phyloP scores from a whole-genome alignment of 1,284 basidiomycete genomes.

The Boletus hoseneyae region DNA sequence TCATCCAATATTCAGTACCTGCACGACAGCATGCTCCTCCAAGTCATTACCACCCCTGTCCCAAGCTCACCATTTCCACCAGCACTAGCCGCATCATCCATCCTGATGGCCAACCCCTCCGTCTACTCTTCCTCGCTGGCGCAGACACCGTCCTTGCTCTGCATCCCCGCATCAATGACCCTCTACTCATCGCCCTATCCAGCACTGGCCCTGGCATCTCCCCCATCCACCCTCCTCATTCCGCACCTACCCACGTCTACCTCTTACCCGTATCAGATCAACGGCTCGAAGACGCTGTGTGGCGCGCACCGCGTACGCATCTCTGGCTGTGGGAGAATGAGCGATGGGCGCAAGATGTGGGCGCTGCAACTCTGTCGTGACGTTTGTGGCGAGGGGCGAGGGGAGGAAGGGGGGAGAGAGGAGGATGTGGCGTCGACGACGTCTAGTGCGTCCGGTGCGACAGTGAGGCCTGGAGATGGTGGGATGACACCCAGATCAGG shows the following conservation, averaged over 20 bases:
- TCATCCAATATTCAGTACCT: too few relatives aligned
- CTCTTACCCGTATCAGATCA: slow-evolving; percentile 44
- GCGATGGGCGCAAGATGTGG: slow-evolving; percentile 39
- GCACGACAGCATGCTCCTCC: too few relatives aligned
- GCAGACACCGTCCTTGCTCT: slow-evolving; percentile 42
- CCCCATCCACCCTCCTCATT: slow-evolving; percentile 9
- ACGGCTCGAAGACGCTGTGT: slow-evolving; percentile 60
- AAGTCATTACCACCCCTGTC: too few relatives aligned
- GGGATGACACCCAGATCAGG: too few relatives aligned
- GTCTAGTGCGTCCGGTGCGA: slow-evolving; percentile 28
- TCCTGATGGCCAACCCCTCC: slow-evolving; percentile 52
- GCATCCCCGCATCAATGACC: neutral
- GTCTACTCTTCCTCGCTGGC: slow-evolving; percentile 53
- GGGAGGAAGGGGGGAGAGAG: neutral
- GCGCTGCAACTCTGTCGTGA: slow-evolving; percentile 13
- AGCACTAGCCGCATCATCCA: too few relatives aligned
- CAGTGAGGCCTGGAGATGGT: too few relatives aligned
- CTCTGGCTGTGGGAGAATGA: slow-evolving; percentile 81
- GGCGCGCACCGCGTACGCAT: slow-evolving; percentile 57
- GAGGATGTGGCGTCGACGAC: slow-evolving; percentile 25
- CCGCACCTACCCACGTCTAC: slow-evolving; percentile 8
- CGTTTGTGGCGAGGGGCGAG: slow-evolving; percentile 4
- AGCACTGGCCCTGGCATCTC: slow-evolving; percentile 22
- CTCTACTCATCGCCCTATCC: slow-evolving; percentile 3
- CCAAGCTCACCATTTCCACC: too few relatives aligned